Conservation (phyloP, 495 filamentous ascomycete genomes). For the Daldinia vernicosa region DNA sequence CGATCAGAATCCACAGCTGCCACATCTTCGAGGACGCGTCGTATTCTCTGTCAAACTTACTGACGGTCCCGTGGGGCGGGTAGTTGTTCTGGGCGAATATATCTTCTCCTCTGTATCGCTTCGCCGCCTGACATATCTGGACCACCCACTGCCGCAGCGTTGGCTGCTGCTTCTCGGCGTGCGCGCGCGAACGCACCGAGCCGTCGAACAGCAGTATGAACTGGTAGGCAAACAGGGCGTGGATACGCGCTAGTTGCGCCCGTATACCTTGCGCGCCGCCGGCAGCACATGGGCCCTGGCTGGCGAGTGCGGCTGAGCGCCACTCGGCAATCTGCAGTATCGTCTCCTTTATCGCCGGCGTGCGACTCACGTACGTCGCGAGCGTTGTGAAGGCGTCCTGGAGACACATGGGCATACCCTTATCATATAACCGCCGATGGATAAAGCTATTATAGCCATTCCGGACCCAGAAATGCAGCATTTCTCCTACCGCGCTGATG, state of each 20-base stretch:
- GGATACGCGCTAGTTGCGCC: not conserved
- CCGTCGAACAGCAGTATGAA: slow-evolving; percentile 16
- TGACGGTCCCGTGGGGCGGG: not conserved
- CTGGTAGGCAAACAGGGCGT: slow-evolving; percentile 13
- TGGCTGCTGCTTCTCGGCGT: slow-evolving; percentile 5
- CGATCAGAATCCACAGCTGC: slow-evolving; percentile 14
- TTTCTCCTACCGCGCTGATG: not conserved
- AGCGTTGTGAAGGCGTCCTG: not conserved
- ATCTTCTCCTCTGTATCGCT: not conserved
- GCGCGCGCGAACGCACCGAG: slow-evolving; percentile 8
- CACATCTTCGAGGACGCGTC: slow-evolving; percentile 3
- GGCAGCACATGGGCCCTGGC: not conserved
- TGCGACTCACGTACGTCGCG: not conserved
- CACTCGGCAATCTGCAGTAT: not conserved
- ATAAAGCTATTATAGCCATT: not conserved
- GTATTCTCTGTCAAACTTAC: slow-evolving; percentile 8
- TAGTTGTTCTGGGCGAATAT: not conserved
- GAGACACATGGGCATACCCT: not conserved
- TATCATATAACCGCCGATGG: not conserved
- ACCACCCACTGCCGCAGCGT: slow-evolving; percentile 6
- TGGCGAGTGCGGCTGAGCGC: not conserved
- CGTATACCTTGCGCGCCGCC: not conserved
- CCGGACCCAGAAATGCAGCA: not conserved
- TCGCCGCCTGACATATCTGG: not conserved
- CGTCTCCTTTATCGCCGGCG: not conserved